Conservation (phyloP, 208 protist genomes). For the Balamuthia mandrillaris region DNA sequence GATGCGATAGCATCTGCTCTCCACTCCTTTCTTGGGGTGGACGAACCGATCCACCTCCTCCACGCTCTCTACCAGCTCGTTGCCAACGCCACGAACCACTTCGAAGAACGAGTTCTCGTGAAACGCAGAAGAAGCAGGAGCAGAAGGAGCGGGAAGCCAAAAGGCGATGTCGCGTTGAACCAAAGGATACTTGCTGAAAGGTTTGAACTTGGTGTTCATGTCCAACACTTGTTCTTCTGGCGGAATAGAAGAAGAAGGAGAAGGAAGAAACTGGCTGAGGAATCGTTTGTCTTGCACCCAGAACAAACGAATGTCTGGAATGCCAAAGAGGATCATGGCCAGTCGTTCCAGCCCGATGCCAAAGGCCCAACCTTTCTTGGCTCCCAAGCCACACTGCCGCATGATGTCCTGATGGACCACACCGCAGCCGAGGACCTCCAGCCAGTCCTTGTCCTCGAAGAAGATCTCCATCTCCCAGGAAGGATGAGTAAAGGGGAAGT, state of each 20-base stretch:
- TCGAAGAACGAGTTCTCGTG: conserved; percentile 80
- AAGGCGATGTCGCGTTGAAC: conserved; percentile 80
- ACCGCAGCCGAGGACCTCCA: conserved; percentile 80
- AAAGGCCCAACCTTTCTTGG: conserved; percentile 56
- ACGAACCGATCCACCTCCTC: conserved; percentile 70
- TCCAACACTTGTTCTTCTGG: conserved; percentile 38
- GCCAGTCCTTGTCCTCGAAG: conserved; percentile 78
- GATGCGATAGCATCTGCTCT: conserved; percentile 78
- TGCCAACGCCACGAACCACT: conserved; percentile 52
- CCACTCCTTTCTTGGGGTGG: conserved; percentile 70
- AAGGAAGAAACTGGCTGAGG: conserved; percentile 50
- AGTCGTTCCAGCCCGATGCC: conserved; percentile 80
- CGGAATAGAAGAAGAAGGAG: conserved; percentile 28
- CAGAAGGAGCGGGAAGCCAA: conserved; percentile 68
- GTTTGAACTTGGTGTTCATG: conserved; percentile 62
- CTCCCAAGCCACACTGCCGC: conserved; percentile 24
- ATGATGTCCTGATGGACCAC: conserved; percentile 72
- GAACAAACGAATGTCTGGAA: conserved; percentile 86
- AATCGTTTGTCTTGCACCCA: conserved; percentile 77
- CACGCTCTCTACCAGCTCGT: conserved; percentile 75
- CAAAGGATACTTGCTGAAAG: conserved; percentile 76
- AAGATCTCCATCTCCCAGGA: conserved; percentile 81
- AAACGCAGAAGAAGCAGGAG: too few relatives aligned
- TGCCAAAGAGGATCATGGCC: conserved; percentile 82
- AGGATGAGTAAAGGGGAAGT: conserved; percentile 85